These are phyloP conservation scores for Dendryphion nanum DNA, from an alignment of 2,329 filamentous ascomycete species.

Conservation along the genomic window DNA sequence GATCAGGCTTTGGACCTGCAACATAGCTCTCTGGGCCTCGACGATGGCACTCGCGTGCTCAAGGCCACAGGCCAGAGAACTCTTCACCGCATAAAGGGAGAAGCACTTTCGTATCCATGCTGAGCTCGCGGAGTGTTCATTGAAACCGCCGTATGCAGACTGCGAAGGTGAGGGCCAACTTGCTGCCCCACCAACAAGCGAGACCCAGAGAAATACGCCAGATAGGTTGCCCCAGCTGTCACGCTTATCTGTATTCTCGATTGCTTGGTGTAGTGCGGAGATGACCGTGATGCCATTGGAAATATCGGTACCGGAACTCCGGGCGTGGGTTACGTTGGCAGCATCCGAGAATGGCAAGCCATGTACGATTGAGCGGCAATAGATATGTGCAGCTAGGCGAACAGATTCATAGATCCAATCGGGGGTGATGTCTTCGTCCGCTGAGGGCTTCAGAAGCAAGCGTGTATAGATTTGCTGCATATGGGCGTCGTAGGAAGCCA, in stretches of 20 bases:
- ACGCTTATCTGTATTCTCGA: conserved; percentile 21
- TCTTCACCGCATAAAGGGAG: conserved; percentile 24
- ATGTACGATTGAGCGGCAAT: conserved; percentile 29
- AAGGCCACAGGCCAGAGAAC: conserved; percentile 17
- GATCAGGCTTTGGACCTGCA: conserved; percentile 22
- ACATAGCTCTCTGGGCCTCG: conserved; percentile 23
- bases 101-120: conserved; percentile 31
- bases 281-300: conserved; percentile 13
- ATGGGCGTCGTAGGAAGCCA: conserved; percentile 18
- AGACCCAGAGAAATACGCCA: conserved; percentile 32
- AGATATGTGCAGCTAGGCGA: conserved; percentile 31
- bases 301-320: conserved; percentile 6
- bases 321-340: conserved; percentile 15
- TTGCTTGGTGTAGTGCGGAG: conserved; percentile 21
- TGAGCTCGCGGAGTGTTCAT: conserved; percentile 7
- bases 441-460: conserved; percentile 15
- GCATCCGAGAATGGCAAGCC: conserved; percentile 22
- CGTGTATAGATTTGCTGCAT: conserved; percentile 25
- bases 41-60: conserved; percentile 20
- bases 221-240: conserved; percentile 24
- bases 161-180: conserved; percentile 15
- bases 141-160: conserved; percentile 4
- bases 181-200: conserved; percentile 28
- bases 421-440: conserved; percentile 9
- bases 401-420: conserved; percentile 34